A percentile compares a stretch with the other conserved stretches of the same genome.
Conservation (phyloP, 1,284 basidiomycete genomes). For the Phaffia rhodozyma region DNA sequence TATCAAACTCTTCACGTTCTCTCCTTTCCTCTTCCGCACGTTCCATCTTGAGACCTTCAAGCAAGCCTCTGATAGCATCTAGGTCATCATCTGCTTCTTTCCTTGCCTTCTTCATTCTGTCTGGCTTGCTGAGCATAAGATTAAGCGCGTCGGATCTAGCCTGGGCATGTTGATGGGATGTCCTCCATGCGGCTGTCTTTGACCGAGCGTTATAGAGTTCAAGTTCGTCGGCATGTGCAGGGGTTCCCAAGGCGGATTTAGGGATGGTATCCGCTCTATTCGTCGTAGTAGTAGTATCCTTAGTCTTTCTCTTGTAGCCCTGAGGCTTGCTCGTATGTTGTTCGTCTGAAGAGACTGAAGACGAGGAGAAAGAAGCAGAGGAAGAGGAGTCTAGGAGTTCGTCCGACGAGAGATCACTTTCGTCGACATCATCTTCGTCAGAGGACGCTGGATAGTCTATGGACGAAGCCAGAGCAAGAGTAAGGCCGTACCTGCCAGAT, state of each 20-base stretch:
- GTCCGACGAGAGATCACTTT: not conserved
- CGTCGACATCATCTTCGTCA: not conserved
- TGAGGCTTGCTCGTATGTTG: not conserved
- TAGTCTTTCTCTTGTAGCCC: not conserved
- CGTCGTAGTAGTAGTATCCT: not conserved
- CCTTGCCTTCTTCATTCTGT: not conserved
- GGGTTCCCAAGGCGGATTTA: too few species aligned
- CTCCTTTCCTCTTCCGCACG: conserved; percentile 42
- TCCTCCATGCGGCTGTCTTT: not conserved
- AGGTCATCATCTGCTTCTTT: not conserved
- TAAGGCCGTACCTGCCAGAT: too few species aligned
- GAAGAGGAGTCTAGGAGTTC: not conserved
- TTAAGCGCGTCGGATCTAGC: not conserved
- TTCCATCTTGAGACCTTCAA: conserved; percentile 39
- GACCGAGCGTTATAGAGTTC: too few species aligned
- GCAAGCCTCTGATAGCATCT: not conserved
- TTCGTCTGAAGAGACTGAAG: not conserved
- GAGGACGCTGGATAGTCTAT: too few species aligned
- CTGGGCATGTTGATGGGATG: not conserved
- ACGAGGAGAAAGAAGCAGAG: not conserved
- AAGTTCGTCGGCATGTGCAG: too few species aligned
- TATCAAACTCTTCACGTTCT: conserved; percentile 42
- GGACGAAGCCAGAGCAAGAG: too few species aligned
- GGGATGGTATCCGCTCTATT: not conserved
- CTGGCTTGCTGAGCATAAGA: not conserved